Base-by-base conservation (phyloP, 1,284 basidiomycete genomes). In the Apiotrichum gracile region DNA sequence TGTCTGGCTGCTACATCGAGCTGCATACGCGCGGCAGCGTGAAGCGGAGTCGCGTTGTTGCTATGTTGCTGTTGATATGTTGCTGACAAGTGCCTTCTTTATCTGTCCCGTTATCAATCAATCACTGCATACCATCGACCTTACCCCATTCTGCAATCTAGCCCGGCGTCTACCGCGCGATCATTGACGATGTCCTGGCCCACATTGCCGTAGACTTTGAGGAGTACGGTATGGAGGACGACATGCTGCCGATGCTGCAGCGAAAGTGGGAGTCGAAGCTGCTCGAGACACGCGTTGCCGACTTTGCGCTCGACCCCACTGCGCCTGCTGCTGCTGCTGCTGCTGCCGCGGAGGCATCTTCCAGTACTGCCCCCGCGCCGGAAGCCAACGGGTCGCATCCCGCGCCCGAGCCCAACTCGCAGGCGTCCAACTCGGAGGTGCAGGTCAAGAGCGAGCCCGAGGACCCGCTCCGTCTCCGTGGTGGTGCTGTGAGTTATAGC, bases 261-360 rank as follows among this genome's bases (percentile, higher is more conserved):
- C 81, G 83, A 87, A 91, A 89, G 84, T 97, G 93, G 93, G 88
- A 97, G 73, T 81, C 81, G 67, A 94, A 94, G 75, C 85, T 97
- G 35, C 82, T 96, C 29, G 86, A 86, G 14, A 93, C 91, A 1
- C 85, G 88, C 65, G 93, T 96, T 17, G 93, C 93, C 54, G 91
- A 97, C 63, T 97, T 97, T 54, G 68, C 67, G 21, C 56, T 65
- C 31, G 7, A 31, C 29, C 29, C n/a, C n/a, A n/a, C n/a, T n/a
- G n/a, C n/a, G n/a, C n/a, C n/a, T n/a, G n/a, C n/a, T n/a, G n/a
- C n/a, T n/a, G n/a, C n/a, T n/a, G n/a, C 34, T 4, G 66, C 70
- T 8, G 58, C 51, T n/a, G 53, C 46, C 10, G 55, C 52, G 12
- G 59, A 57, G 13, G 56, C 37, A 22, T 48, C 55, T 37, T 51